Evolutionary conservation across 257 asterid species (phyloP), one percentile per base, ranked within the genome.

Genomic region (Agastache rugosa): DNA sequence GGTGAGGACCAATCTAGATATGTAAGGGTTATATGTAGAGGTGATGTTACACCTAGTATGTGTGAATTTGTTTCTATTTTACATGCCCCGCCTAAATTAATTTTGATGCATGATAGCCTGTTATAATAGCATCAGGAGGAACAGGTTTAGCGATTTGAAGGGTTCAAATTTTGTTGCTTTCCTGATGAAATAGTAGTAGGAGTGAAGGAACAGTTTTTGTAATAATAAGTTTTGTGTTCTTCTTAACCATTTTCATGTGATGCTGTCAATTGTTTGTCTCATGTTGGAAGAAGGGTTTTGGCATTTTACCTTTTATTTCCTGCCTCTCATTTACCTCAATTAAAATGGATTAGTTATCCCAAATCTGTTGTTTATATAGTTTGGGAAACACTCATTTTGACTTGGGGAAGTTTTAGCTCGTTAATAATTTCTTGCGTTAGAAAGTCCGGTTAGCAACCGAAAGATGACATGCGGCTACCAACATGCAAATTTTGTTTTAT

Each of bases 211-310:
- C 65, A 54, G 64, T 22, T n/a, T 12, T 37, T 12, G 16, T 11
- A 7, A 8, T 65, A 20, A 11, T 42, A 69, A 45, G 51, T 25
- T 39, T 62, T 44, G 42, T 45, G 17, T 7, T 67, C 39, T 66
- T 20, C 50, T 44, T 42, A 25, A 48, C 35, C 62, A 20, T 65
- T 77, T 71, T 11, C 59, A 74, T 62, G 62, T 54, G 73, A 64
- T 63, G 59, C 51, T 74, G 78, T 65, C 75, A 23, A 9, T 44
- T 50, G 19, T 45, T 44, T 29, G 60, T 53, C 61, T 23, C 41
- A 15, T 4, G 6, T 48, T 23, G 67, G 25, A 23, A 60, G 2
- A 15, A 51, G 37, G 42, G 6, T 51, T 19, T 39, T 41, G 35
- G 44, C 20, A 3, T 63, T 53, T 62, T 45, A 2, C 53, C 59